Conservation (phyloP, 2,329 filamentous ascomycete genomes). For the Penicillium sp. region DNA sequence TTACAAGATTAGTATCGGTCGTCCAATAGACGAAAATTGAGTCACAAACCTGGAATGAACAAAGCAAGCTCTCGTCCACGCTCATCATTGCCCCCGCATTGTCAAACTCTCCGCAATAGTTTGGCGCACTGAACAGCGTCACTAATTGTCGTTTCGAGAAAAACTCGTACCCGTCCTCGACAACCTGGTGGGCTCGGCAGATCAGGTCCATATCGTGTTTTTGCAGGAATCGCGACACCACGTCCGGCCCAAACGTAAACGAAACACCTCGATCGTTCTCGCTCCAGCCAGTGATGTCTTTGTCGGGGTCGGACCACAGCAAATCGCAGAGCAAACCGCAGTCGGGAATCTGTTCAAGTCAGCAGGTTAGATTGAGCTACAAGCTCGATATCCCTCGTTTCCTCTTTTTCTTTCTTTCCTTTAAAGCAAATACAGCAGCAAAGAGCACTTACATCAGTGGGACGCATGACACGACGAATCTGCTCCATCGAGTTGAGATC, state of each 20-base stretch:
- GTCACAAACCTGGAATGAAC: conserved; percentile 84
- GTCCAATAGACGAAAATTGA: not conserved
- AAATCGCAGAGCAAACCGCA: conserved; percentile 96
- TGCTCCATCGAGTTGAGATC: conserved; percentile 99
- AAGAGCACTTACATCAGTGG: conserved; percentile 78
- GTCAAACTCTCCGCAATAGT: conserved; percentile 99
- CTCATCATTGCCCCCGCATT: conserved; percentile 99
- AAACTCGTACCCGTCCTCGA: conserved; percentile 99
- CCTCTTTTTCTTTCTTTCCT: not conserved
- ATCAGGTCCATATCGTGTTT: conserved; percentile 99
- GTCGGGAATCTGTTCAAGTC: conserved; percentile 75
- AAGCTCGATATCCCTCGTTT: conserved; percentile 17
- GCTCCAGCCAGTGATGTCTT: conserved; percentile 98
- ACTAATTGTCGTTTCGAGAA: conserved; percentile 98
- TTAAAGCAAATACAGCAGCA: conserved; percentile 15
- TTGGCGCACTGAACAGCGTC: conserved; percentile 94
- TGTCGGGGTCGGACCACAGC: conserved; percentile 97
- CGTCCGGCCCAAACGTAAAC: conserved; percentile 96
- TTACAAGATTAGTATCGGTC: conserved; percentile 12
- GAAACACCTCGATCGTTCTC: conserved; percentile 98
- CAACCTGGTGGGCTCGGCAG: conserved; percentile 96
- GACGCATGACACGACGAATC: conserved; percentile 97
- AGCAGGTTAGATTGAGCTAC: conserved; percentile 38
- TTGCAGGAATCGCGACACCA: conserved; percentile 94
- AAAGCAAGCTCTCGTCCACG: conserved; percentile 95